Conservation (phyloP, 192 early-diverging fungal genomes). For the Mortierella antarctica region DNA sequence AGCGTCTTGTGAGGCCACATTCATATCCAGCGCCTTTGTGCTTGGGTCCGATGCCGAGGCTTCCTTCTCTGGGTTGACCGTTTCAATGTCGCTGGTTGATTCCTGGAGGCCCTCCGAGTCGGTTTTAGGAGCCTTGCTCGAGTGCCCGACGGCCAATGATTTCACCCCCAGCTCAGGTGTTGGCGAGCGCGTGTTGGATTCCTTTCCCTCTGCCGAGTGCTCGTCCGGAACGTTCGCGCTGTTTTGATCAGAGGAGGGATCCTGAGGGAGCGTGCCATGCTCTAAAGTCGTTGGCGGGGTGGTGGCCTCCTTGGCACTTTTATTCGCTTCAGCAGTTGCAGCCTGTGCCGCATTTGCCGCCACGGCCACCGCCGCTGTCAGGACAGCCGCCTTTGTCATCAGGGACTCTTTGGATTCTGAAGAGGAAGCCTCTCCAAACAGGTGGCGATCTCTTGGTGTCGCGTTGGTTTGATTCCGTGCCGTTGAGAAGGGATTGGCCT, state of each 20-base stretch:
- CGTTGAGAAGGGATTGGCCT: slow-evolving; percentile 37
- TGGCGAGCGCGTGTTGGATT: too few relatives aligned
- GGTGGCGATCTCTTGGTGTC: slow-evolving; percentile 20
- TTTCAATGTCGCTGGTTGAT: too few relatives aligned
- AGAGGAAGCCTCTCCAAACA: slow-evolving; percentile 46
- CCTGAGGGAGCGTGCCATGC: background rate
- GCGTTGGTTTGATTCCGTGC: slow-evolving; percentile 25
- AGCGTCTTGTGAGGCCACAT: background rate
- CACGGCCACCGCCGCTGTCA: background rate
- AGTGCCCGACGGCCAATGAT: too few relatives aligned
- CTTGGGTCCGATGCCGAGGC: too few relatives aligned
- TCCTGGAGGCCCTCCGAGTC: too few relatives aligned
- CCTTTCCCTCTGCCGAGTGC: background rate
- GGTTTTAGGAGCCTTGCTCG: too few relatives aligned
- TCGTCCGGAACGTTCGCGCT: background rate
- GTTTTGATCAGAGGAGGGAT: background rate
- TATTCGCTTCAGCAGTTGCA: background rate
- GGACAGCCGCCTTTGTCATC: slow-evolving; percentile 10
- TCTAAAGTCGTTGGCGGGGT: background rate
- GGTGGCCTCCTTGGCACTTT: background rate
- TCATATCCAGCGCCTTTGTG: background rate
- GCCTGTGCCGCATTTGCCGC: background rate
- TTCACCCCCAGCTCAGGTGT: too few relatives aligned
- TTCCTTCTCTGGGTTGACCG: too few relatives aligned
- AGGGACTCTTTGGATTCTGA: slow-evolving; percentile 28